phyloP scores from a whole-genome alignment of 2,329 filamentous ascomycete species.

The Bipolaris zeicola region DNA sequence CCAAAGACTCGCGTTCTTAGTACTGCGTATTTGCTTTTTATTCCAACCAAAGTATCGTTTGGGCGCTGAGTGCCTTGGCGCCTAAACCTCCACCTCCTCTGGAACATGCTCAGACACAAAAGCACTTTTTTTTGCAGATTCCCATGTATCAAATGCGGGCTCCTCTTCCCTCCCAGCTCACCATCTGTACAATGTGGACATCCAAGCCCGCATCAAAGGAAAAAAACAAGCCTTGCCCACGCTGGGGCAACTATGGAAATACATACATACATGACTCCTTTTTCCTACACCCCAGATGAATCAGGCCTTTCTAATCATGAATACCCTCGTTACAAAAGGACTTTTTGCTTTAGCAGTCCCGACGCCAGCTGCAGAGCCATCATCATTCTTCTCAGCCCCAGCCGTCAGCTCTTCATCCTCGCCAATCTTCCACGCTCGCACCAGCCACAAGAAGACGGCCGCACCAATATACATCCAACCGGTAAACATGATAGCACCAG shows the following conservation, averaged over 20 bases:
- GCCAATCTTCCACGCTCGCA: constrained; percentile 66
- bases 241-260: neutral
- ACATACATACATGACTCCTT: neutral
- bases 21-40: constrained; percentile 1
- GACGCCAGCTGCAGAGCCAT: constrained; percentile 30
- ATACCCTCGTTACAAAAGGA: constrained; percentile 36
- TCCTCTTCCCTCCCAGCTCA: neutral
- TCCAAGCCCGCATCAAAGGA: neutral
- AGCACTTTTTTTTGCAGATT: neutral
- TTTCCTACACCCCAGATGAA: neutral
- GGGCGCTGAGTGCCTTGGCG: neutral
- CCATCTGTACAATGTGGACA: neutral
- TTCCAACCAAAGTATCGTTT: neutral
- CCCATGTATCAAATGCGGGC: neutral
- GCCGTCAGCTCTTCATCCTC: constrained; percentile 54
- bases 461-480: constrained; percentile 67
- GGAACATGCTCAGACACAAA: neutral
- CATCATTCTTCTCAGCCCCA: constrained; percentile 32
- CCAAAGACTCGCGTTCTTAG: neutral
- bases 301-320: constrained; percentile 41
- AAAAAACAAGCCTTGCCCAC: too few species aligned
- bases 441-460: constrained; percentile 58
- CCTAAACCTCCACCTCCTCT: neutral
- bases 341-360: constrained; percentile 14
- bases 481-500: constrained; percentile 64